These are phyloP conservation scores for Aspergillus arachidicola DNA, from an alignment of 2,329 filamentous ascomycete species.

Conservation along the genomic window DNA sequence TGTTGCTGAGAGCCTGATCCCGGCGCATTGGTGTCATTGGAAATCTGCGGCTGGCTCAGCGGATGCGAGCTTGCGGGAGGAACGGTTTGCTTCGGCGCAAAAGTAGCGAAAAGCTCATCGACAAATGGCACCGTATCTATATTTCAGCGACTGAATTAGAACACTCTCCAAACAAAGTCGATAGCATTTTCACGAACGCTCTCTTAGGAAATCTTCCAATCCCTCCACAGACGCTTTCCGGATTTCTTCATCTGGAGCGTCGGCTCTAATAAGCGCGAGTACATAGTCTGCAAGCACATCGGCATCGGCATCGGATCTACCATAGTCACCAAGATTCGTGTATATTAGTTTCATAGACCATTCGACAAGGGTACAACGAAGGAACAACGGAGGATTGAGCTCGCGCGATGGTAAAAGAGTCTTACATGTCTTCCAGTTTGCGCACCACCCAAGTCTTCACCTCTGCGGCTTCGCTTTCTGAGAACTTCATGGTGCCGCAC, in stretches of 20 bases:
- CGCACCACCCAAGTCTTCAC: constrained; percentile 63
- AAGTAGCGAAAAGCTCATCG: constrained; percentile 56
- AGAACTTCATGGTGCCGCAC: constrained; percentile 52
- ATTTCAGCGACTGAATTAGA: constrained; percentile 16
- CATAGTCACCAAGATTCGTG: constrained; percentile 1
- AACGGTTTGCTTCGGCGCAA: constrained; percentile 48
- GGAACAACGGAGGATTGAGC: neutral
- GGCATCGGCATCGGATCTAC: constrained; percentile 62
- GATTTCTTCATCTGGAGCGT: constrained; percentile 58
- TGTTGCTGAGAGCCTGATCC: constrained; percentile 22
- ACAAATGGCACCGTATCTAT: constrained; percentile 58
- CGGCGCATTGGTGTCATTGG: constrained; percentile 25
- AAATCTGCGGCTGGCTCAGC: constrained; percentile 26
- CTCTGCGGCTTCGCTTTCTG: constrained; percentile 53
- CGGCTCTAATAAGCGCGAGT: constrained; percentile 58
- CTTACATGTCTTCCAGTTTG: constrained; percentile 61
- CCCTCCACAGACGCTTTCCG: constrained; percentile 57
- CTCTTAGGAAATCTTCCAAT: constrained; percentile 60
- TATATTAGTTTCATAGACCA: neutral
- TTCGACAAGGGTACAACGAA: neutral
- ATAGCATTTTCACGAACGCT: constrained; percentile 43
- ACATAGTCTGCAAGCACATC: constrained; percentile 66
- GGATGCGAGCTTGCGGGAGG: constrained; percentile 25
- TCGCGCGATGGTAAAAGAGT: constrained; percentile 8
- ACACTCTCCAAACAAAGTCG: neutral